phyloP scores from a whole-genome alignment of 2,329 filamentous ascomycete genomes.

The Trichoderma sp. region DNA sequence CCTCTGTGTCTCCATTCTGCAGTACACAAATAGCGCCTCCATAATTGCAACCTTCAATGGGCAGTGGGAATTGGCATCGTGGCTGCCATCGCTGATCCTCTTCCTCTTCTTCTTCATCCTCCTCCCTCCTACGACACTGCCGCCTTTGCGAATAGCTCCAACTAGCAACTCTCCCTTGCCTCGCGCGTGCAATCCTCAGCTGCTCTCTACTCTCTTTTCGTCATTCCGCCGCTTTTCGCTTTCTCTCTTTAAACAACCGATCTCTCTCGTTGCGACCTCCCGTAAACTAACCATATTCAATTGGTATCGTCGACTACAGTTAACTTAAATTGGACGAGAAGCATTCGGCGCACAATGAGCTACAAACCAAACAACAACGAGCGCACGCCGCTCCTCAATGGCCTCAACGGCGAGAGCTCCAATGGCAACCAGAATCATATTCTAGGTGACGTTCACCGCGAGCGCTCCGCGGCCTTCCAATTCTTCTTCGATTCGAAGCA shows the following conservation, averaged over 20 bases:
- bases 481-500: conserved; percentile 50
- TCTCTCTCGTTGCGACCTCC: background rate
- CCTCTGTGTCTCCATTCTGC: background rate
- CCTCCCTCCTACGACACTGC: background rate
- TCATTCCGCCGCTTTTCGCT: background rate
- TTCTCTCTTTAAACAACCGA: background rate
- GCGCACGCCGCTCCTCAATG: conserved; percentile 43
- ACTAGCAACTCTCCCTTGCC: background rate
- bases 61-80: background rate
- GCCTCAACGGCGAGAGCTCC: conserved; percentile 37
- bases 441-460: conserved; percentile 23
- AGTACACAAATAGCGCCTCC: background rate
- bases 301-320: background rate
- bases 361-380: conserved; percentile 30
- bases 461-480: conserved; percentile 27
- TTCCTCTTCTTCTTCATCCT: background rate
- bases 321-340: background rate
- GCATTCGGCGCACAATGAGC: conserved; percentile 10
- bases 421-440: conserved; percentile 21
- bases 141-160: background rate
- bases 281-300: background rate
- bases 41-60: background rate
- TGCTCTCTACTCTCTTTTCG: background rate
- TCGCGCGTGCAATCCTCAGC: background rate
- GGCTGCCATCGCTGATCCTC: background rate